Percentiles rank a stretch among this genome's conserved stretches.
Evolutionary conservation across 768 basidiomycete species (phyloP).

Genomic region (Leucogyrophana mollusca): DNA sequence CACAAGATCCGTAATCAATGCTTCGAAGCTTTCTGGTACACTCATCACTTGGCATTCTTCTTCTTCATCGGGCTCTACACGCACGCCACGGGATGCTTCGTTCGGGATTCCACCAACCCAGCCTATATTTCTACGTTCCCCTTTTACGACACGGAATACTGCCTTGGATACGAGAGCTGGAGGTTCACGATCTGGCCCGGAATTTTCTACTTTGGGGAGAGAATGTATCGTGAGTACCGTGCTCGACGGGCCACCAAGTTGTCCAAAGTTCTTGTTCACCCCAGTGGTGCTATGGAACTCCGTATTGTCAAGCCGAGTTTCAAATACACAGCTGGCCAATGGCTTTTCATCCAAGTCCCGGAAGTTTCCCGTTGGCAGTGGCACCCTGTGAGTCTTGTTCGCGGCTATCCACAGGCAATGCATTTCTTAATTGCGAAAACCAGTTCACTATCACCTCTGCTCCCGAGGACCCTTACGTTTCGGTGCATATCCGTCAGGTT

Average conservation of each 20-base stretch:
- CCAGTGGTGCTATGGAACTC: conserved; percentile 91
- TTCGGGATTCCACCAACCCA: conserved; percentile 80
- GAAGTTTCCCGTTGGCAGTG: conserved; percentile 84
- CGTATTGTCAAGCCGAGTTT: conserved; percentile 90
- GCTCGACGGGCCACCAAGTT: conserved; percentile 75
- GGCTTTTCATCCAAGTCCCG: conserved; percentile 88
- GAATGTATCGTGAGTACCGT: conserved; percentile 81
- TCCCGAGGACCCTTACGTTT: conserved; percentile 91
- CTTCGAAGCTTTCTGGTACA: conserved; percentile 98
- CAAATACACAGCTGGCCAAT: conserved; percentile 89
- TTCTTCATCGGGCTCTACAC: conserved; percentile 90
- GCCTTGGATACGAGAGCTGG: conserved; percentile 91
- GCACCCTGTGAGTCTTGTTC: conserved; percentile 93
- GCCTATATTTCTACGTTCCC: conserved; percentile 71
- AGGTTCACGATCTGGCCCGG: conserved; percentile 91
- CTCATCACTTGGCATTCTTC: conserved; percentile 92
- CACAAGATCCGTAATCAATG: conserved; percentile 83
- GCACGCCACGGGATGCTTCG: conserved; percentile 94
- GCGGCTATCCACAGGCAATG: neutral
- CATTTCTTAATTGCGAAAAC: neutral
- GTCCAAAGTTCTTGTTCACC: conserved; percentile 86
- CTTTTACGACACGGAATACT: conserved; percentile 85
- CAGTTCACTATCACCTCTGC: conserved; percentile 96
- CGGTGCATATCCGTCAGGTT: conserved; percentile 90
- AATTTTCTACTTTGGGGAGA: conserved; percentile 85